Base-by-base conservation (phyloP, 306 rosid species). In the Lagenaria siceraria region DNA sequence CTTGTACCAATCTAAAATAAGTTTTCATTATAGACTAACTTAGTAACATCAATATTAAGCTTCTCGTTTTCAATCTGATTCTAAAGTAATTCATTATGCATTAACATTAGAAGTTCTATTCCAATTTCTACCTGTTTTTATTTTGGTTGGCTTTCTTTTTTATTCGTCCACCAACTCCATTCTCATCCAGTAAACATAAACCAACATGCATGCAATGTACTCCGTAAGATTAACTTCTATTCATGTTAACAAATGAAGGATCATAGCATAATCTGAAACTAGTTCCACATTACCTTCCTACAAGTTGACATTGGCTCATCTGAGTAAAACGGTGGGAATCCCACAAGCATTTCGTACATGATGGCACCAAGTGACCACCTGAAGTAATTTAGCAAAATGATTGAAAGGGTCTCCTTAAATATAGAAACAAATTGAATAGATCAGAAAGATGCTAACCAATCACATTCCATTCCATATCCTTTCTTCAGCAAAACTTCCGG, bases 381-480 rank as follows among this genome's bases (percentile, higher is more conserved):
- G 77, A 53, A 78, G 56, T 54, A 73, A 78, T 77, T 82, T 36
- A 81, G 53, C 56, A 80, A 62, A 78, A 78, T 80, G 65, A 86
- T 80, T 71, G 42, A 78, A 55, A 79, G 43, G 78, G 22, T 79
- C 52, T 54, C 60, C 51, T 49, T 59, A 77, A 80, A 76, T 72
- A 82, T 40, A 38, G 22, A 71, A 5, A 61, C 64, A 76, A 55
- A 65, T 54, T 29, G 24, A 61, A 71, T 29, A 53, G 10, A 76
- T 77, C 75, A 59, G 52, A 71, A 63, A 77, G 33, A 74, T 84
- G 88, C 96, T 84, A 66, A 87, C 87, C 91, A 96, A 85, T 96
- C 99, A 85, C 99, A 96, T 81, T 96, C 99, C 99, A 96, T 89
- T 62, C 99, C 99, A 87, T 96, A 96, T 88, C 99, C 99, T 82